Percentiles rank a stretch among this genome's conserved stretches.
Evolutionary conservation across 495 filamentous ascomycete species (phyloP).

Genomic region (Hypoxylon fragiforme): DNA sequence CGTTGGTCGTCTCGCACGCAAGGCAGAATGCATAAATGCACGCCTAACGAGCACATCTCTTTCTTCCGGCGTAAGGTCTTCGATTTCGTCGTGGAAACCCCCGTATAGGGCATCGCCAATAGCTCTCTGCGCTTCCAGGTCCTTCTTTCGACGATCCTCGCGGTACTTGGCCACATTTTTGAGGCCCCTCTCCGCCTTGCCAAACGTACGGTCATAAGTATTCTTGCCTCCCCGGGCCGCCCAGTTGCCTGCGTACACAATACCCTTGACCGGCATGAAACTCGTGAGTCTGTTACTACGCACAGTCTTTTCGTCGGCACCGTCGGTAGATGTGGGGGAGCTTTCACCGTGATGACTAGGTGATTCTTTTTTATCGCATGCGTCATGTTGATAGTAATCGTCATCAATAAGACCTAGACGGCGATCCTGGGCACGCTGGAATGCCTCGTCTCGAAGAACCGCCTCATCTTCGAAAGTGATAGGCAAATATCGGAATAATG

Average conservation of each 20-base stretch:
- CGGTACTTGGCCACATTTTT: slow-evolving; percentile 45
- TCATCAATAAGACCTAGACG: slow-evolving; percentile 57
- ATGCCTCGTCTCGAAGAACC: slow-evolving; percentile 83
- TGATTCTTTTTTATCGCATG: slow-evolving; percentile 33
- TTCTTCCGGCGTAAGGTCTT: slow-evolving; percentile 90
- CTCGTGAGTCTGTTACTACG: slow-evolving; percentile 31
- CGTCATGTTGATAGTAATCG: slow-evolving; percentile 56
- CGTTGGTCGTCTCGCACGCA: slow-evolving; percentile 81
- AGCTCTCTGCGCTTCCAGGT: slow-evolving; percentile 69
- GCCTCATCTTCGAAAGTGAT: slow-evolving; percentile 97
- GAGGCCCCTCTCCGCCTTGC: slow-evolving; percentile 43
- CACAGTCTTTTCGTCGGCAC: slow-evolving; percentile 12
- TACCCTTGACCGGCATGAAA: slow-evolving; percentile 50
- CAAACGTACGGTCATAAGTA: slow-evolving; percentile 47
- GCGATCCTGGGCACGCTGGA: slow-evolving; percentile 73
- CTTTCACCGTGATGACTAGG: slow-evolving; percentile 30
- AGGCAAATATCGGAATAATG: slow-evolving; percentile 85
- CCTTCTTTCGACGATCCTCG: slow-evolving; percentile 45
- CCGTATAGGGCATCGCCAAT: slow-evolving; percentile 82
- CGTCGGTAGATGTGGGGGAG: slow-evolving; percentile 15
- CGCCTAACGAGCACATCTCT: slow-evolving; percentile 83
- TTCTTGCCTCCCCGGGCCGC: slow-evolving; percentile 48
- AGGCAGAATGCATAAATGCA: slow-evolving; percentile 88
- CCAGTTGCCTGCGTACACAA: slow-evolving; percentile 53
- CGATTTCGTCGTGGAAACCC: slow-evolving; percentile 86